Evolutionary conservation across 192 early-diverging fungal genomes (phyloP), one percentile per base, ranked within the genome.

Genomic region (Coemansia reversa): DNA sequence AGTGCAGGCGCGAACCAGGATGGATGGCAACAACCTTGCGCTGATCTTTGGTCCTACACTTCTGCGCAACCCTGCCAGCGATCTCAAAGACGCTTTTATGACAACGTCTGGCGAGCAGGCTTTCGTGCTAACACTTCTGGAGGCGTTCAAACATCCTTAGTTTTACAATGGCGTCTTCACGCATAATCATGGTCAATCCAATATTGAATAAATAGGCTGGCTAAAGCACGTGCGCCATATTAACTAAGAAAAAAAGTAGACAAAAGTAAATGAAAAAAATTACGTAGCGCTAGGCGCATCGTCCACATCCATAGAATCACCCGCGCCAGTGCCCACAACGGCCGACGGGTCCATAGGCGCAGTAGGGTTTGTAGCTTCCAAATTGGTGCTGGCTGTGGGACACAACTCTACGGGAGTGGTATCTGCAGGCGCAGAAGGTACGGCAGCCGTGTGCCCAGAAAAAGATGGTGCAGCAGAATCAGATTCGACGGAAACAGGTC

Each of bases 21-120:
- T 98, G 96, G 90, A 86, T 27, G 74, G 90, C 30, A 82, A 84
- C 63, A 98, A 97, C 58, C 67, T 98, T 53, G 96, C 96, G 12
- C 91, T 98, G 84, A 93, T 98, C 9, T 97, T 97, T 84, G 95
- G 93, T 20, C 96, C 96, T n/a, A 91, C 91, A 48, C 89, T 97
- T 55, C 76, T 98, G 52, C 83, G 94, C 42, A 95, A 92, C 69
- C 94, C 95, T 20, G 82, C 78, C 55, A 90, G 88, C 51, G 84
- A 88, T 64, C 76, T 86, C 5, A 84, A 81, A 5, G 74, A 85
- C 56, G 75, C 86, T 27, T 84, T 88, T 70, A 84, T 81, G 53
- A 79, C 80, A 29, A 77, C 84, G 2, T 70, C 78, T 11, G 68
- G 65, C 52, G 82, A 83, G 71, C 82, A 83, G 68, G 35, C 63